Evolutionary conservation across 2,329 filamentous ascomycete genomes (phyloP).

Genomic region (Sporothrix phasma): DNA sequence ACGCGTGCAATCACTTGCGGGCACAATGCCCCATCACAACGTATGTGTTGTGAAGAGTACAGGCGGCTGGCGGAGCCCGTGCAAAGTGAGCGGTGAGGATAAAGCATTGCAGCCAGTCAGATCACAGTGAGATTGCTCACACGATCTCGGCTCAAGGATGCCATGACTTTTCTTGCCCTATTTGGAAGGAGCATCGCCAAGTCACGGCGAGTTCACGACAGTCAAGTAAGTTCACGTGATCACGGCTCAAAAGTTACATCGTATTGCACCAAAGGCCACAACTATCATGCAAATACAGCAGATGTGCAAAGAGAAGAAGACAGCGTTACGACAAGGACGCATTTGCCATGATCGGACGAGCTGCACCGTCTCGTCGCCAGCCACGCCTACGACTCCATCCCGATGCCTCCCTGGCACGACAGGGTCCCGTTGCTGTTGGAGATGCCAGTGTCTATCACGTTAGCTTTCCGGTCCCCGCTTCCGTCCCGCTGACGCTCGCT

Average conservation of each 20-base stretch:
- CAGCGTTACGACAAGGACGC: background rate
- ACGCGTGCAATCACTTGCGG: too few relatives aligned
- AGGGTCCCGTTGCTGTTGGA: conserved; percentile 12
- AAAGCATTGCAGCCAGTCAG: too few relatives aligned
- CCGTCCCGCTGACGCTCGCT: background rate
- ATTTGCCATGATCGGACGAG: background rate
- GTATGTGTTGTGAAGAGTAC: too few relatives aligned
- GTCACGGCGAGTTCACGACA: background rate
- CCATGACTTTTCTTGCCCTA: too few relatives aligned
- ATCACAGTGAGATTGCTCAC: too few relatives aligned
- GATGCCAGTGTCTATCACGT: conserved; percentile 6
- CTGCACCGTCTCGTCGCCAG: background rate
- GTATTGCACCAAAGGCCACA: too few relatives aligned
- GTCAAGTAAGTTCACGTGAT: background rate
- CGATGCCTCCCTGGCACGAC: conserved; percentile 7
- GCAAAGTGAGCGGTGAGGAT: too few relatives aligned
- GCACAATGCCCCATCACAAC: too few relatives aligned
- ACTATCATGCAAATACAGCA: background rate
- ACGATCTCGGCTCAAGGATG: too few relatives aligned
- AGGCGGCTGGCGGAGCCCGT: too few relatives aligned
- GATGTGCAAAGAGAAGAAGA: background rate
- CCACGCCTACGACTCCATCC: background rate
- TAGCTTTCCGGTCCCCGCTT: background rate
- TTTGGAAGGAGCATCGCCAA: conserved; percentile 2
- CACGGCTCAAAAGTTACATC: too few relatives aligned